phyloP scores from a whole-genome alignment of 2,329 filamentous ascomycete species.

The Monascus ruber region DNA sequence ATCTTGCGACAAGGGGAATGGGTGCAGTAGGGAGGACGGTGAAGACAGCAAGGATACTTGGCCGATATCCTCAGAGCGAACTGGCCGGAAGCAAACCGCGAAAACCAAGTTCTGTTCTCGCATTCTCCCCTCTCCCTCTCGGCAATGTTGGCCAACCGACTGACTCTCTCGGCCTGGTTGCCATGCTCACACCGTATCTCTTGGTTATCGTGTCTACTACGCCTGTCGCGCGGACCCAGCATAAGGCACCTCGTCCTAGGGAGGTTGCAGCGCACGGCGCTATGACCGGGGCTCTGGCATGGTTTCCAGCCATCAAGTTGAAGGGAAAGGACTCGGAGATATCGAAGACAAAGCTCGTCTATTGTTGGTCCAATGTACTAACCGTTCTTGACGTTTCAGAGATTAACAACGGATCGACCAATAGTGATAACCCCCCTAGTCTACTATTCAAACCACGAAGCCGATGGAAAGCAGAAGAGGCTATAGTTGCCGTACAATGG shows the following conservation, averaged over 20 bases:
- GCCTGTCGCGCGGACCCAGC: constrained; percentile 88
- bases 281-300: constrained; percentile 86
- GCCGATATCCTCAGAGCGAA: constrained; percentile 68
- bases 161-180: constrained; percentile 79
- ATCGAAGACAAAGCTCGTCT: constrained; percentile 72
- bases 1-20: constrained; percentile 82
- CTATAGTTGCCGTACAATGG: constrained; percentile 95
- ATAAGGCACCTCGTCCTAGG: constrained; percentile 84
- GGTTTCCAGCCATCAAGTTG: constrained; percentile 92
- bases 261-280: constrained; percentile 82
- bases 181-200: constrained; percentile 89
- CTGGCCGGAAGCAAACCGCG: constrained; percentile 53
- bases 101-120: constrained; percentile 90
- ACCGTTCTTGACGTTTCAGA: constrained; percentile 85
- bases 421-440: constrained; percentile 65
- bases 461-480: constrained; percentile 86
- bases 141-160: constrained; percentile 89
- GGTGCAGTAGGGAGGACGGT: constrained; percentile 75
- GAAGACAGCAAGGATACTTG: constrained; percentile 80
- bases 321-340: constrained; percentile 61
- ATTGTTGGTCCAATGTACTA: constrained; percentile 97
- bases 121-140: constrained; percentile 78
- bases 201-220: constrained; percentile 96
- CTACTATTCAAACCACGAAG: constrained; percentile 73
- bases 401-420: constrained; percentile 45